Conservation (phyloP, 2,329 filamentous ascomycete species). For the Keithomyces neogunnii region DNA sequence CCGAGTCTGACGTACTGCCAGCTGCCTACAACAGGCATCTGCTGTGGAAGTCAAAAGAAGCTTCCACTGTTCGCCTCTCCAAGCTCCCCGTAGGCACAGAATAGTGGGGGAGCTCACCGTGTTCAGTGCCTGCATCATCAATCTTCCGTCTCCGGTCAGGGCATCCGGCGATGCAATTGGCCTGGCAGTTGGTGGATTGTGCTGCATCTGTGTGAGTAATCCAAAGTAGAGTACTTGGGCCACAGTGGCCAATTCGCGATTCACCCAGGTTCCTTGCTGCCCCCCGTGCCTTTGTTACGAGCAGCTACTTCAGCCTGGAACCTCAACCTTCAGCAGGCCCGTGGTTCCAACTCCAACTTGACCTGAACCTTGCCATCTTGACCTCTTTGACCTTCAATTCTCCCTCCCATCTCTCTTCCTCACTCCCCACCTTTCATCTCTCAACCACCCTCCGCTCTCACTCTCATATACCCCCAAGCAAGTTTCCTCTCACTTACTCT, state of each 20-base stretch:
- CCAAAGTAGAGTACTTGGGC: constrained; percentile 1
- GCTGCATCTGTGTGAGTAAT: constrained; percentile 7
- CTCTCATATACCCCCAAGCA: constrained; percentile 3
- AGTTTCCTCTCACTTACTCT: neutral
- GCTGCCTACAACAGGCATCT: constrained; percentile 5
- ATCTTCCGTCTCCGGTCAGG: constrained; percentile 27
- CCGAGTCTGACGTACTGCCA: constrained; percentile 1
- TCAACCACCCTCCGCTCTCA: constrained; percentile 8
- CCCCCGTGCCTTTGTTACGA: neutral
- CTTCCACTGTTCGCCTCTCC: constrained; percentile 14
- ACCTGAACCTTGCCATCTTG: constrained; percentile 13
- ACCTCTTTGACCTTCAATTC: constrained; percentile 12
- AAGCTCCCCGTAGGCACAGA: neutral
- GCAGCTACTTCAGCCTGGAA: constrained; percentile 4
- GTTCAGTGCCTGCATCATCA: constrained; percentile 18
- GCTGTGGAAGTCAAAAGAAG: constrained; percentile 22
- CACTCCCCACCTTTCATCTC: constrained; percentile 10
- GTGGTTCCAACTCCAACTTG: no score
- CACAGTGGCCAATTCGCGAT: neutral
- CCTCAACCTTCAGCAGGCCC: neutral
- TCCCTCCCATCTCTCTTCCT: constrained; percentile 9
- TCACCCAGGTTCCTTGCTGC: neutral
- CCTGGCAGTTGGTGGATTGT: constrained; percentile 1
- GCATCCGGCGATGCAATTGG: constrained; percentile 26
- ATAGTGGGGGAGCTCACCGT: constrained; percentile 1